Percentiles rank a stretch among this genome's conserved stretches.
These are phyloP conservation scores for Penicillium daleae DNA, from an alignment of 495 filamentous ascomycete genomes.

Conservation along the genomic window DNA sequence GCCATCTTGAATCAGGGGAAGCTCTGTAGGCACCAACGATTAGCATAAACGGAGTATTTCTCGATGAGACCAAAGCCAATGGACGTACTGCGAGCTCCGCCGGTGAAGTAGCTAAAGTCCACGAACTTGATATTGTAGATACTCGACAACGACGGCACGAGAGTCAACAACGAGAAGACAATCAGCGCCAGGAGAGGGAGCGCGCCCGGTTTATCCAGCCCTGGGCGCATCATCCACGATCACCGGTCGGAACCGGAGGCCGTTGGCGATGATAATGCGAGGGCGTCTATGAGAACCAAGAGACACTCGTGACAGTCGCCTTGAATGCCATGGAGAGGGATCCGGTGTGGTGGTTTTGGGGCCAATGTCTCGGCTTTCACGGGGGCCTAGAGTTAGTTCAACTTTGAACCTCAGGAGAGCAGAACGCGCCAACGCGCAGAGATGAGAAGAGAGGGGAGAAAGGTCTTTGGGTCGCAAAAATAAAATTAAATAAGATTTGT, in stretches of 20 bases:
- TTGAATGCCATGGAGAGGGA: slow-evolving; percentile 26
- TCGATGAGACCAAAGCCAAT: neutral
- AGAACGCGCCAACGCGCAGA: slow-evolving; percentile 15
- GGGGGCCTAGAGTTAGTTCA: neutral
- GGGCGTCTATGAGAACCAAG: slow-evolving; percentile 8
- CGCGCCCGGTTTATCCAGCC: slow-evolving; percentile 43
- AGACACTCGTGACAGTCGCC: slow-evolving; percentile 7
- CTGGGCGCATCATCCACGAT: slow-evolving; percentile 45
- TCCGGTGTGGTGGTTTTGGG: slow-evolving; percentile 1
- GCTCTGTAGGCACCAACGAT: slow-evolving; percentile 15
- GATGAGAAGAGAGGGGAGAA: neutral
- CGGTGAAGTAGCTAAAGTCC: slow-evolving; percentile 33
- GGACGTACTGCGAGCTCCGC: slow-evolving; percentile 38
- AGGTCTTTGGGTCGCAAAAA: too few relatives aligned
- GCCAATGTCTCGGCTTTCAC: slow-evolving; percentile 11
- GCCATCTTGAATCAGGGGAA: slow-evolving; percentile 31
- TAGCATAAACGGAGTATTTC: slow-evolving; percentile 1
- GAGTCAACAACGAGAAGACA: slow-evolving; percentile 42
- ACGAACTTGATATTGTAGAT: slow-evolving; percentile 36
- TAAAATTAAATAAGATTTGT: neutral
- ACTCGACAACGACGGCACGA: slow-evolving; percentile 42
- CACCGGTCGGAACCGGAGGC: slow-evolving; percentile 15
- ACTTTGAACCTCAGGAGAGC: slow-evolving; percentile 4
- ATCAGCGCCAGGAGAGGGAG: slow-evolving; percentile 45
- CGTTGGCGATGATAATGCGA: slow-evolving; percentile 10